Conservation (phyloP, 2,329 filamentous ascomycete genomes). For the Aquanectria penicillioides region DNA sequence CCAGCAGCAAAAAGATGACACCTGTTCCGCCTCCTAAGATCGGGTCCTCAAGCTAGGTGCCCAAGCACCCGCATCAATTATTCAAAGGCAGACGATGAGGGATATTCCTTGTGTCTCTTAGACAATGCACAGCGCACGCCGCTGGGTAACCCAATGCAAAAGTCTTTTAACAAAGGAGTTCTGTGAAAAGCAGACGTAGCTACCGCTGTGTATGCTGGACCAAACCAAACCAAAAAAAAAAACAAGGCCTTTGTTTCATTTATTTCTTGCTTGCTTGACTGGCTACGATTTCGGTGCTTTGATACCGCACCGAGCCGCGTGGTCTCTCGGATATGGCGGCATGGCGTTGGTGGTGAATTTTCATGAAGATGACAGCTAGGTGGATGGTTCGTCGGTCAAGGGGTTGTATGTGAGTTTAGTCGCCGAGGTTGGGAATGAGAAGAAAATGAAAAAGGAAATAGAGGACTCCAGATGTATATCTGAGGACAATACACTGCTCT, state of each 20-base stretch:
- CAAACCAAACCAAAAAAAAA: too few relatives aligned
- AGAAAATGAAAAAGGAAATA: not conserved
- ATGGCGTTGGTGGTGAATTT: slow-evolving; percentile 41
- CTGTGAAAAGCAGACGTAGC: not conserved
- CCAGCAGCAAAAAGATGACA: slow-evolving; percentile 36
- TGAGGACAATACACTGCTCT: not conserved
- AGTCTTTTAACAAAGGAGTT: not conserved
- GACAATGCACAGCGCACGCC: not conserved
- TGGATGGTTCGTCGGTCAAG: not conserved
- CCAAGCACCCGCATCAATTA: not conserved
- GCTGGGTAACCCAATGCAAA: not conserved
- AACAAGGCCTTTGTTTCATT: too few relatives aligned
- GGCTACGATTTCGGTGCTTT: slow-evolving; percentile 31
- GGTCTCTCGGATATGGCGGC: slow-evolving; percentile 40
- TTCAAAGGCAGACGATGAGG: slow-evolving; percentile 5
- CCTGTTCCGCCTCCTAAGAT: slow-evolving; percentile 40
- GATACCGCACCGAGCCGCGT: slow-evolving; percentile 37
- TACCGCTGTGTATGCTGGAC: too few relatives aligned
- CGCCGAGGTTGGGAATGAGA: not conserved
- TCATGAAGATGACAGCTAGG: slow-evolving; percentile 22
- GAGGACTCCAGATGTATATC: not conserved
- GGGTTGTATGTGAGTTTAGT: not conserved
- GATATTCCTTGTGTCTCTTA: not conserved
- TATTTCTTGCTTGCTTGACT: slow-evolving; percentile 29
- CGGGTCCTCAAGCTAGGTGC: slow-evolving; percentile 36